Base-by-base conservation (phyloP, 495 filamentous ascomycete species). In the Aeminium ludgeri region DNA sequence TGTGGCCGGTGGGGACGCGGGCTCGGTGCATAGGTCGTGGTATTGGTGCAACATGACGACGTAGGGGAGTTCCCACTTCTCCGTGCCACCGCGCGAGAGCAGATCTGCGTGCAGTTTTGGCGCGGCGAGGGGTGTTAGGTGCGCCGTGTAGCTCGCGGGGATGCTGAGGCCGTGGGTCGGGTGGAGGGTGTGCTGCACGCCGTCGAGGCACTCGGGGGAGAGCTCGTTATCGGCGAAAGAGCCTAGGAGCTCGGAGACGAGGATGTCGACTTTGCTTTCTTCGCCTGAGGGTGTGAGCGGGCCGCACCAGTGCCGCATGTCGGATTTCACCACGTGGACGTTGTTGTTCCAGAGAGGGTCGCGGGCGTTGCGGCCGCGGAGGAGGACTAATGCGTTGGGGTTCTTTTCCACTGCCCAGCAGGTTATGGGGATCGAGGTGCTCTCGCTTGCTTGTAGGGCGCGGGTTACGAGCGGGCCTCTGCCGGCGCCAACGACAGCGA, bases 401-500 rank as follows among this genome's bases (percentile, higher is more conserved):
- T 99, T 99, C 69, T 99, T 99, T 62, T 99, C 89, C 3, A 99
- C 70, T 0, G 82, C 91, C 77, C 83, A 93, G 15, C 92, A 63
- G 33, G 82, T 76, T 40, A 99, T 78, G 6, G 70, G 59, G 3
- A 93, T 78, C 8, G 78, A 75, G 8, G 84, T 77, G n/a, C 60
- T 59, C 27, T 74, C 65, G 56, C 82, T 85, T 18, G 89, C 89
- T 36, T 70, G 71, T 18, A 96, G 60, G 0, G 82, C 85, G 30
- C 87, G 72, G 0, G 83, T 83, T 17, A 97, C 85, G 3, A 99
- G 63, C 1, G 89, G 91, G 0, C 91, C 91, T 30, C 89, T 72
- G 28, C 89, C 89, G 19, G 89, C 84, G 3, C 91, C 91, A 2
- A 83, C 87, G 16, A 99, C 87, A 0, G 87, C 87, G 33, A 95